phyloP scores from a whole-genome alignment of 331 rosid species.

The Arachis monticola region DNA sequence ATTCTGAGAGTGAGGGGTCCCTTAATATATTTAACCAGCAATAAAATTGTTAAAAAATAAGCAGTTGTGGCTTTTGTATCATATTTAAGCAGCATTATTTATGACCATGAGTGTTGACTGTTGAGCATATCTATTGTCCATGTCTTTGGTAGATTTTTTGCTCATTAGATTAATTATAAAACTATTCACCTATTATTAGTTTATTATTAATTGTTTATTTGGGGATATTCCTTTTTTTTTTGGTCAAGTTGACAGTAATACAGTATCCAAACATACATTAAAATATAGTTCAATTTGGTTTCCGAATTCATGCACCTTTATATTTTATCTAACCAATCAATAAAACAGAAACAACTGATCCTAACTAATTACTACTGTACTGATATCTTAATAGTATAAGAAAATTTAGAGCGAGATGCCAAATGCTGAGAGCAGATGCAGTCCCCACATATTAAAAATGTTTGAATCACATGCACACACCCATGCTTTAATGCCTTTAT shows the following conservation, averaged over 20 bases:
- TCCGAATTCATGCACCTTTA: background rate
- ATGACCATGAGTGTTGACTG: background rate
- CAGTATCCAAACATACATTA: background rate
- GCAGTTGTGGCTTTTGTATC: background rate
- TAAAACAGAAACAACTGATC: background rate
- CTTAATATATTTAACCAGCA: background rate
- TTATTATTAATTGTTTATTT: background rate
- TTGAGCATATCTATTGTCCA: background rate
- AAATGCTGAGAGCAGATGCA: background rate
- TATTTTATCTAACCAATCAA: background rate
- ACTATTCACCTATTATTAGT: background rate
- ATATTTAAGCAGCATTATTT: background rate
- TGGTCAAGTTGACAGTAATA: background rate
- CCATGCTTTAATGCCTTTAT: background rate
- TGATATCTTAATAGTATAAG: background rate
- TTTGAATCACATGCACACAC: background rate
- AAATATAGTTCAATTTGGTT: background rate
- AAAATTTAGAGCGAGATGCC: background rate
- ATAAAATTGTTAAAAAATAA: background rate
- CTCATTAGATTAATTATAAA: background rate
- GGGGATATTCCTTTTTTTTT: background rate
- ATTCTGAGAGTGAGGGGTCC: background rate
- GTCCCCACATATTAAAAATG: background rate
- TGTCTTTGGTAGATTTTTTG: background rate
- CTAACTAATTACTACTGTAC: background rate